phyloP scores from a whole-genome alignment of 257 asterid genomes.

The Linaria vulgaris region DNA sequence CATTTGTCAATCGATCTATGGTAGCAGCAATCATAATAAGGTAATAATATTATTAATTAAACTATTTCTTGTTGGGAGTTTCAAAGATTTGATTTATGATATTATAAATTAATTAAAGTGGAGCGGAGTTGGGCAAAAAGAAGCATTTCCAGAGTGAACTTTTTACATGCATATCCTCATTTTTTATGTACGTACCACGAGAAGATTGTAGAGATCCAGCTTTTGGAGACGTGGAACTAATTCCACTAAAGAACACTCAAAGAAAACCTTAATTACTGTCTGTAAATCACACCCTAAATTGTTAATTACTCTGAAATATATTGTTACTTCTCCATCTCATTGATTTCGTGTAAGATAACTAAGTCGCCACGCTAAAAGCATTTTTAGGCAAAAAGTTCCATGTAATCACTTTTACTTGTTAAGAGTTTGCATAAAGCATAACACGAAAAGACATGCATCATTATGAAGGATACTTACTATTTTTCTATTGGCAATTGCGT shows the following conservation, averaged over 20 bases:
- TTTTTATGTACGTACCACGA: neutral
- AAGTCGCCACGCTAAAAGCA: too few relatives aligned
- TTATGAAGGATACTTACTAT: too few relatives aligned
- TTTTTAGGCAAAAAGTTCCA: too few relatives aligned
- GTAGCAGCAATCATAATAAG: neutral
- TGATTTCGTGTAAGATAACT: too few relatives aligned
- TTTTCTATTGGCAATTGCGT: too few relatives aligned
- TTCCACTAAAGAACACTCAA: neutral
- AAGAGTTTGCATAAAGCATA: too few relatives aligned
- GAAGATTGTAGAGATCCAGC: conserved; percentile 16
- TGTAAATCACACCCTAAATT: conserved; percentile 1
- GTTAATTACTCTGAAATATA: too few relatives aligned
- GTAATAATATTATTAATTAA: too few relatives aligned
- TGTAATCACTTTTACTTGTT: too few relatives aligned
- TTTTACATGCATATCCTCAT: neutral
- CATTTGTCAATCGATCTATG: too few relatives aligned
- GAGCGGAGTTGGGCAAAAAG: conserved; percentile 30
- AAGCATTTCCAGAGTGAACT: conserved; percentile 2
- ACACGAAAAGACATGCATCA: too few relatives aligned
- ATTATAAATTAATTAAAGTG: conserved; percentile 22
- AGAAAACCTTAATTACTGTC: neutral
- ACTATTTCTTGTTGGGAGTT: neutral
- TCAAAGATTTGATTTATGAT: neutral
- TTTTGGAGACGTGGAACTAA: conserved; percentile 25
- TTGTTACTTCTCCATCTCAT: conserved; percentile 14